phyloP scores from a whole-genome alignment of 257 asterid genomes.

The Dorcoceras hygrometricum region DNA sequence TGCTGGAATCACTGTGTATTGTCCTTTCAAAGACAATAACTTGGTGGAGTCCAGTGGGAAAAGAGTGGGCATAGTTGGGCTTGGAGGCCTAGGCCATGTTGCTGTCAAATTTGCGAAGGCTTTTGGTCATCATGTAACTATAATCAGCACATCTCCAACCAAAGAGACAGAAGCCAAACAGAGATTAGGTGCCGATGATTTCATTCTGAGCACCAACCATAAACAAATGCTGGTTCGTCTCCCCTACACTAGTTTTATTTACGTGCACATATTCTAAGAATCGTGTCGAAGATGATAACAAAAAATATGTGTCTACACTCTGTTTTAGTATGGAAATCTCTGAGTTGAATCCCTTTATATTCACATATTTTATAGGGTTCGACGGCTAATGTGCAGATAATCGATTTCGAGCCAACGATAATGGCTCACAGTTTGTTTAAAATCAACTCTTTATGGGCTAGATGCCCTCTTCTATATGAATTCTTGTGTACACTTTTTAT shows the following conservation, averaged over 20 bases:
- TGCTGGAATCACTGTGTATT: slow-evolving; percentile 68
- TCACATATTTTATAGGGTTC: no score
- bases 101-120: slow-evolving; percentile 82
- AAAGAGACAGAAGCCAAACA: slow-evolving; percentile 71
- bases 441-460: no score
- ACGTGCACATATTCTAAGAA: no score
- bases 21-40: slow-evolving; percentile 63
- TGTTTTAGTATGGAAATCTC: no score
- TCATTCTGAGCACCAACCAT: slow-evolving; percentile 53
- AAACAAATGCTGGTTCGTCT: slow-evolving; percentile 65
- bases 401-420: neutral
- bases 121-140: slow-evolving; percentile 71
- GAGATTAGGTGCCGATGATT: slow-evolving; percentile 71
- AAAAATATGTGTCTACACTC: no score
- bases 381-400: neutral
- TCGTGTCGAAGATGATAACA: no score
- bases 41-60: slow-evolving; percentile 43
- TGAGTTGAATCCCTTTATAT: no score
- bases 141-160: slow-evolving; percentile 85
- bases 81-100: slow-evolving; percentile 81
- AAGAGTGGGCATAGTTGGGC: slow-evolving; percentile 62
- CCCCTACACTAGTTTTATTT: neutral
- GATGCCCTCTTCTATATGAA: no score
- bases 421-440: neutral
- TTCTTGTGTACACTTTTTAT: no score